Conservation (phyloP, 352 stramenopile genomes). For the Pythium diclinum region DNA sequence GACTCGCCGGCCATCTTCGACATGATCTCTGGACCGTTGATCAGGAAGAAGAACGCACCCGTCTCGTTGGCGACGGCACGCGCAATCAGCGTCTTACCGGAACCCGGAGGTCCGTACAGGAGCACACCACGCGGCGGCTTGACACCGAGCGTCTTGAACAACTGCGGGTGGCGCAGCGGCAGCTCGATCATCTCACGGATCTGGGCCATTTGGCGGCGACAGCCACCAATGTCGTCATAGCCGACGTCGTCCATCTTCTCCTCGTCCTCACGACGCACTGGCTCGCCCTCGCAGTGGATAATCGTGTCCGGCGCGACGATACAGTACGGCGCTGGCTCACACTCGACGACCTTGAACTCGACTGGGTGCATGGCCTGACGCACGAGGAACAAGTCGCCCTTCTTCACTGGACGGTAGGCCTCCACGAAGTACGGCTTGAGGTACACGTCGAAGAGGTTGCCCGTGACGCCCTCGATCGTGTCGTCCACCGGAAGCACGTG, state of each 20-base stretch:
- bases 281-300: conserved; percentile 99
- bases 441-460: conserved; percentile 99
- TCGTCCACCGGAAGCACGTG: conserved; percentile 99
- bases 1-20: conserved; percentile 96
- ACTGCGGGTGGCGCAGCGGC: conserved; percentile 94
- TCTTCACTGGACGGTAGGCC: conserved; percentile 98
- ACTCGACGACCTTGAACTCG: conserved; percentile 99
- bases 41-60: conserved; percentile 99
- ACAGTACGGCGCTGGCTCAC: conserved; percentile 96
- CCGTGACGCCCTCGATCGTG: conserved; percentile 99
- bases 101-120: conserved; percentile 98
- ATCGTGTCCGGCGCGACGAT: conserved; percentile 99
- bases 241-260: conserved; percentile 98
- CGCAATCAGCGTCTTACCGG: conserved; percentile 99
- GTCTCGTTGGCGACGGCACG: conserved; percentile 99
- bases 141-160: conserved; percentile 99
- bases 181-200: conserved; percentile 99
- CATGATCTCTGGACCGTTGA: conserved; percentile 99
- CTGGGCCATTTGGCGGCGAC: conserved; percentile 98
- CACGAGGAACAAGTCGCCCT: conserved; percentile 98
- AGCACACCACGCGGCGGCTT: conserved; percentile 98
- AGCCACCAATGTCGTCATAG: conserved; percentile 99
- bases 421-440: conserved; percentile 99
- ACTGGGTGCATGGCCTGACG: conserved; percentile 98
- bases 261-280: conserved; percentile 98